Evolutionary conservation across 2,329 filamentous ascomycete genomes (phyloP), one percentile per base, ranked within the genome.

Genomic region (Camillea tinctor): DNA sequence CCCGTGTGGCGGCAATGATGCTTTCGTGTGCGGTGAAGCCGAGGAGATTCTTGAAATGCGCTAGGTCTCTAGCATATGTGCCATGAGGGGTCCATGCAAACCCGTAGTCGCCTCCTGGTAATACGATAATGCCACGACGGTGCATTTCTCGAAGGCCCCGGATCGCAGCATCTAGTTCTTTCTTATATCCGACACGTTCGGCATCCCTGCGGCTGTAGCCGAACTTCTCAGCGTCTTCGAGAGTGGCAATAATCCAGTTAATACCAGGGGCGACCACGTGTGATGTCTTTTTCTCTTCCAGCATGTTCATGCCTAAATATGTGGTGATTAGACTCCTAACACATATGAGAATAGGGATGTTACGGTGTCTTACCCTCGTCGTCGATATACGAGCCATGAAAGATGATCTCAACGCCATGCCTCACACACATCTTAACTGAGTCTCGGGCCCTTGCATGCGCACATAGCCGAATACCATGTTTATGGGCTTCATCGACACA

Each of bases 71-170:
- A 0, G 79, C 78, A 63, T 81, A 81, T 0, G 79, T 80, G 7
- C 79, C 79, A 50, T 81, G 79, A 0, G 78, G 79, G 0, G 76
- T 77, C 79, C 78, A 81, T 1, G 79, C 75, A 56, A 81, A 81
- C 2, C 79, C 78, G 52, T 80, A 82, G 61, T 81, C 78, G 20
- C 75, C 78, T 26, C 78, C 77, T 13, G 80, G 80, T 4, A 82
- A 71, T 1, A 82, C 73, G 0, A 72, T 69, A 50, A 81, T 80
- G 17, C 79, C 79, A 48, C 78, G 71, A 8, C 69, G 65, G 64
- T 79, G 77, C 76, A 81, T 80, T 66, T 81, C 79, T 17, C 70
- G 69, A 40, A 81, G 69, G 0, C 69, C 79, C 15, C 65, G 61
- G 21, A 76, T 70, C 0, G 79, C 77, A 1, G 66, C 63, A 1